Evolutionary conservation across 352 stramenopile species (phyloP).

Genomic region (Blastocystis sp.): DNA sequence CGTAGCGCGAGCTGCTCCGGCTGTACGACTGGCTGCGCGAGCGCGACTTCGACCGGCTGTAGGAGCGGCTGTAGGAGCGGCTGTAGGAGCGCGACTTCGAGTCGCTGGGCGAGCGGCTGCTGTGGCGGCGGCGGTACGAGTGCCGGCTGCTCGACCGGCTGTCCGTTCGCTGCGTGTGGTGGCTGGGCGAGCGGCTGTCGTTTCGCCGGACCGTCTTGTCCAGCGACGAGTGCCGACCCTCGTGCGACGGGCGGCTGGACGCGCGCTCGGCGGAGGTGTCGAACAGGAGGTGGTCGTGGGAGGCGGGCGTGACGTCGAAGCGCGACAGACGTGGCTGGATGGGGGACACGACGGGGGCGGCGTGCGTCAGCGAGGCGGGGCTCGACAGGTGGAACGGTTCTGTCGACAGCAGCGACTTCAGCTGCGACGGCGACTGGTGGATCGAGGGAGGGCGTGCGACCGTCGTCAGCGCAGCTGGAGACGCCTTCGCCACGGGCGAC

Average conservation of each 20-base stretch:
- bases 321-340: background rate
- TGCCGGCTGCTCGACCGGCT: conserved; percentile 22
- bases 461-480: background rate
- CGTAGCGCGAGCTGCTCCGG: background rate
- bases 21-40: conserved; percentile 9
- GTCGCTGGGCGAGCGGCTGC: conserved; percentile 6
- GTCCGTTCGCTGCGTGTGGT: background rate
- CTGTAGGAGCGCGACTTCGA: background rate
- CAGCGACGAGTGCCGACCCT: background rate
- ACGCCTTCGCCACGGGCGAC: background rate
- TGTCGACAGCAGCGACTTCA: background rate
- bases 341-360: background rate
- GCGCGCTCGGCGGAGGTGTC: too few relatives aligned
- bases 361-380: background rate
- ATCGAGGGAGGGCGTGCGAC: background rate
- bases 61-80: background rate
- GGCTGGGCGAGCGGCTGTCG: background rate
- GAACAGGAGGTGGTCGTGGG: background rate
- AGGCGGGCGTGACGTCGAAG: conserved; percentile 3
- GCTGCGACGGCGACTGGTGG: background rate
- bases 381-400: conserved; percentile 21
- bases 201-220: background rate
- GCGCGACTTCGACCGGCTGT: conserved; percentile 14
- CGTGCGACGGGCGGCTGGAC: background rate
- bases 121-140: background rate